Base-by-base conservation (phyloP, 2,329 filamentous ascomycete genomes). In the Ophiostoma himal-ulmi region DNA sequence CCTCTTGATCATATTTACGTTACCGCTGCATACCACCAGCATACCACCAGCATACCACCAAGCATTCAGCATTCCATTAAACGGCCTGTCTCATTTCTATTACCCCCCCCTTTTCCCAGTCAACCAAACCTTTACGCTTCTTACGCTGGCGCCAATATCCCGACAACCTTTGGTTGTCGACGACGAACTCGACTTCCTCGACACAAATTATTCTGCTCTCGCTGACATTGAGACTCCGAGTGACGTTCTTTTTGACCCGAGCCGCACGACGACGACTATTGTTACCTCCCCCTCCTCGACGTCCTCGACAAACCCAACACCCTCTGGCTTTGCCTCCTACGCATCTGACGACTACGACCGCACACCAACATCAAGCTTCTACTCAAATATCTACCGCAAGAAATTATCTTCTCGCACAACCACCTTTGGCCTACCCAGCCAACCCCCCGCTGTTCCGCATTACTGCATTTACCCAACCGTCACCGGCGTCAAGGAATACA, bases 191-290 rank as follows among this genome's bases (percentile, higher is more conserved):
- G 37, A 36, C 30, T 68, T 65, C 69, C 69, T 39, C 70, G 73
- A 73, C 71, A 69, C 70, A 69, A 60, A 34, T n/a, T 69, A 44
- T 69, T 67, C 68, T 20, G 70, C 68, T 10, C 71, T 75, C 34
- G 64, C 67, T 68, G 70, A 72, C 37, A 78, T 79, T 70, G 75
- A 74, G 71, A 81, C 81, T 11, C 78, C 79, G 26, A 78, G 78
- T 66, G 77, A 77, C 69, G 73, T 82, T 66, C 77, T 83, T 13
- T 84, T 82, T 72, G 77, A 81, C 72, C 77, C 76, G 7, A 73
- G 73, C 73, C 62, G 44, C 54, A 70, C 70, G 5, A 73, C 72
- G 5, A 76, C 77, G 73, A 80, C 79, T 3, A 70, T 73, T 36
- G 30, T 66, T 13, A 70, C 62, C 37, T 68, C 22, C 41, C 36